Conservation (phyloP, 306 rosid genomes). For the Sphenostylis stenocarpa region DNA sequence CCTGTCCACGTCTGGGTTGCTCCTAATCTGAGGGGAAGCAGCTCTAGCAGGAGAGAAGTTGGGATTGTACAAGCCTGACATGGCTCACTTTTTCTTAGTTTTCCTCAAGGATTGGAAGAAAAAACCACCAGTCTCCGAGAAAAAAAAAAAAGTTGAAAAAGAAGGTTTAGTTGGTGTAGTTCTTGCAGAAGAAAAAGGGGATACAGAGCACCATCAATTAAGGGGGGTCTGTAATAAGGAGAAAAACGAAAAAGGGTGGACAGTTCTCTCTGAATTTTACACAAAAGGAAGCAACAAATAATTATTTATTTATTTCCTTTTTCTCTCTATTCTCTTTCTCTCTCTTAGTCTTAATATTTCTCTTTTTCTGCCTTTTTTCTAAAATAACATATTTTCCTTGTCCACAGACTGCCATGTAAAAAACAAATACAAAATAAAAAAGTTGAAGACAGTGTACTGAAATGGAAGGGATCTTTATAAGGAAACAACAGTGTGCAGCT, state of each 20-base stretch:
- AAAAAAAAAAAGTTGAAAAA: constrained; percentile 44
- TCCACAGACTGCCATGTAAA: constrained; percentile 7
- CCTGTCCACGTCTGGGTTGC: constrained; percentile 79
- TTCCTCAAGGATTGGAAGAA: constrained; percentile 56
- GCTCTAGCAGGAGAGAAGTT: constrained; percentile 96
- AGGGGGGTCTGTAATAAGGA: constrained; percentile 46
- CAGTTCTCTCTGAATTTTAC: constrained; percentile 36
- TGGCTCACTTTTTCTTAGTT: constrained; percentile 52
- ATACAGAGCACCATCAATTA: constrained; percentile 58
- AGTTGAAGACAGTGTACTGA: constrained; percentile 29
- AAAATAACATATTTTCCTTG: neutral
- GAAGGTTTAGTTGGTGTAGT: constrained; percentile 43
- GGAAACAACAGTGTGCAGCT: constrained; percentile 35
- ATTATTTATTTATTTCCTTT: constrained; percentile 10
- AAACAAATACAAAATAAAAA: constrained; percentile 5
- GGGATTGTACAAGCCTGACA: constrained; percentile 90
- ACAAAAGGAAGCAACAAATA: constrained; percentile 27
- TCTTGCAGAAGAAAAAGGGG: constrained; percentile 62
- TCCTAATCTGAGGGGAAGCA: constrained; percentile 94
- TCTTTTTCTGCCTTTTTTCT: neutral
- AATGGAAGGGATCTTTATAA: constrained; percentile 34
- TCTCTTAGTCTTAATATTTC: neutral
- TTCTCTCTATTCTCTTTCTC: neutral
- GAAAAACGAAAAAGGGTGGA: constrained; percentile 38
- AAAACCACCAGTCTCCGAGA: constrained; percentile 6